Evolutionary conservation across 805 yeast genomes (phyloP), one percentile per base, ranked within the genome.

Genomic region (Ogataea nakhonphanomensis): DNA sequence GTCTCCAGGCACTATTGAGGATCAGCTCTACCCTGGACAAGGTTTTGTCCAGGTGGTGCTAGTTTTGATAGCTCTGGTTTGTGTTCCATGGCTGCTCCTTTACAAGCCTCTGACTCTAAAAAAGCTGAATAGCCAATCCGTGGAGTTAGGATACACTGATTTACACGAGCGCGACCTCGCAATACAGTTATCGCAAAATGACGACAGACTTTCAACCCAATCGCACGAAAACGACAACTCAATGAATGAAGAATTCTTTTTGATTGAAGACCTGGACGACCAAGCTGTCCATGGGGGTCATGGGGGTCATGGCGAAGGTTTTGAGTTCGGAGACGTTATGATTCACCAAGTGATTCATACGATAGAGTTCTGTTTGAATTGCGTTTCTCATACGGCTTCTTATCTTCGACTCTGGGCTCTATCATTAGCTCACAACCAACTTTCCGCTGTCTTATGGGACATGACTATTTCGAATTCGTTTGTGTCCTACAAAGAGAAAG

Each of bases 281-380:
- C 71, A 17, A 17, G 20, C 20, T 17, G 20, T 3, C 20, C 20
- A 17, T 5, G 20, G 20, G 5, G 20, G 20, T 5, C 20, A 17
- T 5, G 20, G 20, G 5, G 20, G 20, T 5, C 20, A 64, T 30
- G 71, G 67, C 39, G 73, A 66, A 17, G 69, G 60, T 34, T 65
- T 68, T 38, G 60, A 61, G 20, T 76, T 82, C 58, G 84, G 87
- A 37, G 90, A 83, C 54, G 68, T 83, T 14, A 77, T 83, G 69
- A 81, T 83, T 46, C 87, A 83, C 55, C 90, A 83, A 60, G 89
- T 83, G 24, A 83, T 83, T 50, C 88, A 83, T 58, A 83, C 90
- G 3, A 83, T 83, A 59, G 90, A 83, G 58, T 83, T 83, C 59
- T 83, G 90, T 57, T 70, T 83, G 53, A 83, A 83, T 59, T 80